Evolutionary conservation across 768 basidiomycete species (phyloP).

Genomic region (Sporobolomyces pararoseus): DNA sequence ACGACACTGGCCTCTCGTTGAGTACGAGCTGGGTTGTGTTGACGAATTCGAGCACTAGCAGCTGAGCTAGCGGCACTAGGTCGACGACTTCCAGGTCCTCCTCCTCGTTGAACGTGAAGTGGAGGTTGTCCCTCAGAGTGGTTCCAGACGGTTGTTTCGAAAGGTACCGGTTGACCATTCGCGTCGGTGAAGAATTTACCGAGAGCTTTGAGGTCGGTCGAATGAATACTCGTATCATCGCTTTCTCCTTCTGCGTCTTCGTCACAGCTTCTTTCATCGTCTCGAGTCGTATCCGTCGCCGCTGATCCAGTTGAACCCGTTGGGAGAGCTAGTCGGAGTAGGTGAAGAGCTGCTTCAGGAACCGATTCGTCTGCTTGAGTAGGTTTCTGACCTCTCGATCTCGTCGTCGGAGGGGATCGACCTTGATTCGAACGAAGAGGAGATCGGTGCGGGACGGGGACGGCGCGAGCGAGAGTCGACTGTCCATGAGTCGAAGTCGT

Average conservation of each 20-base stretch:
- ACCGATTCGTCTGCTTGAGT: slow-evolving; percentile 32
- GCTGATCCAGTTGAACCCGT: slow-evolving; percentile 27
- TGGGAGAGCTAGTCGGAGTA: slow-evolving; percentile 36
- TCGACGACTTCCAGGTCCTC: slow-evolving; percentile 17
- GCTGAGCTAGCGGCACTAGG: slow-evolving; percentile 20
- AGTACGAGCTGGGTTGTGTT: slow-evolving; percentile 16
- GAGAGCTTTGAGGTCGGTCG: slow-evolving; percentile 19
- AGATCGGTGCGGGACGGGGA: too few species aligned
- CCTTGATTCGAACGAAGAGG: neutral
- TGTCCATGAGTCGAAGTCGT: neutral
- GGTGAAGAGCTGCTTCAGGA: slow-evolving; percentile 36
- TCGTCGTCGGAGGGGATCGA: neutral
- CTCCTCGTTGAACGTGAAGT: slow-evolving; percentile 28
- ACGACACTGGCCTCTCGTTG: slow-evolving; percentile 27
- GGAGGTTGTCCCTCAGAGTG: slow-evolving; percentile 29
- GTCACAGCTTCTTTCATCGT: slow-evolving; percentile 19
- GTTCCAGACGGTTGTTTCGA: slow-evolving; percentile 32
- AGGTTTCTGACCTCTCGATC: neutral
- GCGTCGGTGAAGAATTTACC: slow-evolving; percentile 4
- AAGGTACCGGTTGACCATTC: neutral
- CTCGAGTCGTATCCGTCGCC: slow-evolving; percentile 30
- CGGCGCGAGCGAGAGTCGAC: neutral
- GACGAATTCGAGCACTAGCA: slow-evolving; percentile 20
- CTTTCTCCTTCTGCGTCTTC: slow-evolving; percentile 41
- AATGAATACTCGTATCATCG: slow-evolving; percentile 40